Evolutionary conservation across 1,284 basidiomycete genomes (phyloP), one percentile per base, ranked within the genome.

Genomic region (Leccinum subspadiceum): DNA sequence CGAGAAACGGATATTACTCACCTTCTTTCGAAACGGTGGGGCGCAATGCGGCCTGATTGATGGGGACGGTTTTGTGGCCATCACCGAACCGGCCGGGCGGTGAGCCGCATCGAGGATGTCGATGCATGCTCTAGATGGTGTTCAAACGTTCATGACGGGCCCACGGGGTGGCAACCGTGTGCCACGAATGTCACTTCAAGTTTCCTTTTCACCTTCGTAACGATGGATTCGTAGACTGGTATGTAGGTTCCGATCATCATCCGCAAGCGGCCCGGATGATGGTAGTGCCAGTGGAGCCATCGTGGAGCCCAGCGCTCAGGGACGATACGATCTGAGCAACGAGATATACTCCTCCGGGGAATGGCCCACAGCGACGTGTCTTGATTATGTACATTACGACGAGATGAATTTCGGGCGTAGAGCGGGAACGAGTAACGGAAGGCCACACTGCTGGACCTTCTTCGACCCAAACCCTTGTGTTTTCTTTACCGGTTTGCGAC

Each of bases 1-100:
- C 51, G 59, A 66, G 60, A 66, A 70, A 9, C 22, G 74, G 72
- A 15, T 72, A 75, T 63, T 53, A 31, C 39, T 26, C 60, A 37
- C 69, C 74, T 6, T 57, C 37, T 48, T 54, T 48, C 44, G 62
- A 41, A 41, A 24, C 7, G 7, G 35, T 53, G 15, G 59, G 65
- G 48, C 51, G 12, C 54, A 61, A 2, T 24, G 53, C 59, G 59
- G 54, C 51, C 41, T 64, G 53, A 54, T 48, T 48, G 44, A 48
- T 48, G 33, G 20, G 46, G 24, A 22, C 22, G 29, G 41, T 51
- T 54, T 55, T 55, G 31, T 60, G 67, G 68, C 41, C 57, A 64
- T 60, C 54, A 33, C 63, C 61, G 59, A 61, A 24, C 53, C 29
- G 22, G 22, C 46, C 13, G 22, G 46, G 46, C 13, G 46, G 57